A percentile compares a stretch with the other conserved stretches of the same genome.
phyloP scores from a whole-genome alignment of 139 green algal species.

The Haematococcus lacustris region DNA sequence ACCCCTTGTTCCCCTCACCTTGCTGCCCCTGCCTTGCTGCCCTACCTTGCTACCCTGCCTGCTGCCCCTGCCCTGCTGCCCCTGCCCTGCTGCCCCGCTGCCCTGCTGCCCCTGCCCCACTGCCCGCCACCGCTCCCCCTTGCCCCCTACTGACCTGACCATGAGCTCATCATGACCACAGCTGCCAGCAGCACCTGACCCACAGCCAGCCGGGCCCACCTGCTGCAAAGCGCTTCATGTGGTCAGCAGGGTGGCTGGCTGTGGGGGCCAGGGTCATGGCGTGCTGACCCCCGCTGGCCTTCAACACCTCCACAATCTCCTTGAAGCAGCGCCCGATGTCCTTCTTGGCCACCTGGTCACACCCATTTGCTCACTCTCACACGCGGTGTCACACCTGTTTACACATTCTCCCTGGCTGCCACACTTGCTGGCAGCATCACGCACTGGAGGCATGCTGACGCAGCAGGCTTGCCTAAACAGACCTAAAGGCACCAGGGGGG shows the following conservation, averaged over 20 bases:
- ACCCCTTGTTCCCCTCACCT: too few species aligned
- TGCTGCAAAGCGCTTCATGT: conserved; percentile 13
- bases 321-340: conserved; percentile 73
- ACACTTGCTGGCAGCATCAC: background rate
- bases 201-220: background rate
- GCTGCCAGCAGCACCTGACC: background rate
- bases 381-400: background rate
- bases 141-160: too few species aligned
- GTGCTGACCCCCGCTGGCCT: conserved; percentile 9
- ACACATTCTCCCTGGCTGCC: background rate
- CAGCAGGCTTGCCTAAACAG: too few species aligned
- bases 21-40: too few species aligned
- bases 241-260: conserved; percentile 11
- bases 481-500: too few species aligned
- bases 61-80: too few species aligned
- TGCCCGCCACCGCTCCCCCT: too few species aligned
- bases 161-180: too few species aligned
- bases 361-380: background rate
- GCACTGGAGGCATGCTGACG: background rate
- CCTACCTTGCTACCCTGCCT: too few species aligned
- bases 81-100: too few species aligned
- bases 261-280: conserved; percentile 2
- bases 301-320: conserved; percentile 37
- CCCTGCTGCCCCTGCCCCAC: too few species aligned
- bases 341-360: conserved; percentile 46